Percentiles rank a stretch among this genome's conserved stretches.
phyloP scores from a whole-genome alignment of 768 basidiomycete genomes.

The Leccinellum luteum region DNA sequence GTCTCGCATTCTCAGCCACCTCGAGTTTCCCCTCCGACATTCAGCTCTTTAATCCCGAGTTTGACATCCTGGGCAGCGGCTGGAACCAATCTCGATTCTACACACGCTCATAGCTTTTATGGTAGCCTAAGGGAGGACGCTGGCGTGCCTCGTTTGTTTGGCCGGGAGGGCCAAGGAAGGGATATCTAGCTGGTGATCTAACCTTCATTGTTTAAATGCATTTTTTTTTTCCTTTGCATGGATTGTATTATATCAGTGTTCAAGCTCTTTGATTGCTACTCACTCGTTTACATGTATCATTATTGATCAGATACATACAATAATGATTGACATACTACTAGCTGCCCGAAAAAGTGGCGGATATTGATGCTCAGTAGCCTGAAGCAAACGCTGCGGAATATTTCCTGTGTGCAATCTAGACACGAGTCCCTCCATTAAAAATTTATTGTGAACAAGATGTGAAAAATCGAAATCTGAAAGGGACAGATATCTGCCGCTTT shows the following conservation, averaged over 20 bases:
- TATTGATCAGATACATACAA: conserved; percentile 5
- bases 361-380: too few relatives aligned
- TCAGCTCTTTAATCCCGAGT: conserved; percentile 31
- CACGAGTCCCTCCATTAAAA: not conserved
- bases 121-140: conserved; percentile 17
- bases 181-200: conserved; percentile 19
- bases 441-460: not conserved
- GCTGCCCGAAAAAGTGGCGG: not conserved
- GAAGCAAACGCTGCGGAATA: not conserved
- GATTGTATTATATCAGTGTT: not conserved
- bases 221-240: not conserved
- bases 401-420: not conserved
- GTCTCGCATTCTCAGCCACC: conserved; percentile 18
- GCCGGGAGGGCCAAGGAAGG: conserved; percentile 25
- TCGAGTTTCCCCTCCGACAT: conserved; percentile 21
- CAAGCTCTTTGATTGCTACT: not conserved
- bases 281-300: conserved; percentile 10
- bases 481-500: not conserved
- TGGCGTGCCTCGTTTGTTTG: conserved; percentile 23
- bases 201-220: not conserved
- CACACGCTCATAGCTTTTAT: conserved; percentile 8
- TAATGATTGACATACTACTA: not conserved
- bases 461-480: not conserved
- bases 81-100: conserved; percentile 21
- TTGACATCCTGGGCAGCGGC: conserved; percentile 36